phyloP scores from a whole-genome alignment of 768 basidiomycete genomes.

The Hypholoma sublateritium region DNA sequence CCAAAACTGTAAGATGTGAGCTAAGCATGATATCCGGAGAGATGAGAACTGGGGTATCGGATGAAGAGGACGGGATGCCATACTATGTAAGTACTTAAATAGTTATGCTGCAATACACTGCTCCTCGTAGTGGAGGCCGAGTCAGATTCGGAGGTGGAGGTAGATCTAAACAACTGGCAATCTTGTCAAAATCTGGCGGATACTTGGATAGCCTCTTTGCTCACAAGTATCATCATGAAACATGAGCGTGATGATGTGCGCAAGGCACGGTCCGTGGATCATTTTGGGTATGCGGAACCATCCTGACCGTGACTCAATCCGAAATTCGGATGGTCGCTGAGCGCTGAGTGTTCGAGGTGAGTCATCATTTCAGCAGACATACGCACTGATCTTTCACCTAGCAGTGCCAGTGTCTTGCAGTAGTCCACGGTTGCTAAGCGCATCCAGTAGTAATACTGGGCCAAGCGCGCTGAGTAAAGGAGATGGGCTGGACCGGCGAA shows the following conservation, averaged over 20 bases:
- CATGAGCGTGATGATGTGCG: constrained; percentile 27
- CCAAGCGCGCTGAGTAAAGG: constrained; percentile 8
- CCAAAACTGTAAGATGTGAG: constrained; percentile 66
- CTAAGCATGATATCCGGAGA: constrained; percentile 31
- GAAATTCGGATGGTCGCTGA: constrained; percentile 22
- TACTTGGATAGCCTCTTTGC: constrained; percentile 30
- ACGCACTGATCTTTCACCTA: constrained; percentile 2
- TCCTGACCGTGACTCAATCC: constrained; percentile 29
- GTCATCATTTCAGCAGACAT: constrained; percentile 25
- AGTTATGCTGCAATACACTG: constrained; percentile 14
- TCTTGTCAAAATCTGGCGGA: constrained; percentile 31
- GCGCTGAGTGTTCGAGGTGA: constrained; percentile 24
- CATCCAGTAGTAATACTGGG: not conserved
- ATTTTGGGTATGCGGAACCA: constrained; percentile 32
- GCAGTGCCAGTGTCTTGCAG: not conserved
- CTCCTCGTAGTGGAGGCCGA: constrained; percentile 28
- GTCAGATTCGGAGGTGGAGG: constrained; percentile 32
- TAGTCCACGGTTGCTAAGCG: constrained; percentile 1
- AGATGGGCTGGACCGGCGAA: constrained; percentile 7
- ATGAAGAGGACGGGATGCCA: constrained; percentile 11
- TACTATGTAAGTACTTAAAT: constrained; percentile 18
- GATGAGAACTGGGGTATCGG: constrained; percentile 16
- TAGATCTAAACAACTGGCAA: constrained; percentile 30
- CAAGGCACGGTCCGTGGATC: constrained; percentile 36
- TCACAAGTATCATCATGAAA: constrained; percentile 30